Evolutionary conservation across 2,329 filamentous ascomycete genomes (phyloP).

Genomic region (Alternaria metachromatica): DNA sequence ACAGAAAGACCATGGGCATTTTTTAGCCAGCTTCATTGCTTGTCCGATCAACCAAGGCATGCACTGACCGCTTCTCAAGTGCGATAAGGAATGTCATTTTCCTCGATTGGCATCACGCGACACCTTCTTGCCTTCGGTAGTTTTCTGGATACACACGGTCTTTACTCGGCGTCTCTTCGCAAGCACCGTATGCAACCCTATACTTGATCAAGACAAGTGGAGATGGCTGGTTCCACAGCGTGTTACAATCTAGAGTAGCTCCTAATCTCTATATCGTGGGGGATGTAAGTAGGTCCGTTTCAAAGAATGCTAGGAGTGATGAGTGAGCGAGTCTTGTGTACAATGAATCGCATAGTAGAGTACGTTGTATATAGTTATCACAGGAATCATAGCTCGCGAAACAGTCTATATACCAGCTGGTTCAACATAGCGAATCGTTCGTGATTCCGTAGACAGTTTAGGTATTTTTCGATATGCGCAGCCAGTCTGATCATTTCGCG

Average conservation of each 20-base stretch:
- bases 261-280: background rate
- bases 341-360: background rate
- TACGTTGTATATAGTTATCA: conserved; percentile 5
- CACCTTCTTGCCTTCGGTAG: conserved; percentile 34
- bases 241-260: background rate
- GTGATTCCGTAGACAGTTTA: background rate
- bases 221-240: background rate
- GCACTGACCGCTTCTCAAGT: background rate
- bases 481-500: background rate
- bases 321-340: background rate
- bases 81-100: background rate
- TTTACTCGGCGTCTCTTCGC: conserved; percentile 5
- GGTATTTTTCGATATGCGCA: background rate
- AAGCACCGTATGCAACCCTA: background rate
- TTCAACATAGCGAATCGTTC: background rate
- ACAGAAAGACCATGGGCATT: background rate
- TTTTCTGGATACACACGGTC: conserved; percentile 37
- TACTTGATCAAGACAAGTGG: conserved; percentile 5
- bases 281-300: conserved; percentile 1
- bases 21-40: background rate
- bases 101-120: background rate
- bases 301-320: background rate
- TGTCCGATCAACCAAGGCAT: background rate
- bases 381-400: background rate
- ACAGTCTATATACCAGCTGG: background rate